phyloP scores from a whole-genome alignment of 176 grass and related monocot genomes.

The Dactylis glomerata region DNA sequence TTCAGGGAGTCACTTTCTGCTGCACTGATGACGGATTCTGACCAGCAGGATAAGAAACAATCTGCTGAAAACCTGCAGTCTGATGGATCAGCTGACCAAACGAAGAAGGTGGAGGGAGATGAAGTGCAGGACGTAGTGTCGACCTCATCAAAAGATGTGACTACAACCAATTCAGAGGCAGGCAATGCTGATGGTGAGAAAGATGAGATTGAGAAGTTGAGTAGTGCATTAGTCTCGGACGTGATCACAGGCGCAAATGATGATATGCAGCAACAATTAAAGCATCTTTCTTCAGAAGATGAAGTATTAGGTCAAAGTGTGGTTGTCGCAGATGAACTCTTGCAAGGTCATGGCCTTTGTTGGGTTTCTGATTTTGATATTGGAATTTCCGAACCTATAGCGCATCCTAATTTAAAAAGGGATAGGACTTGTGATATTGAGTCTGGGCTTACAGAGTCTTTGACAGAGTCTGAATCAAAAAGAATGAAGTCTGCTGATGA shows the following conservation, averaged over 20 bases:
- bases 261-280: slow-evolving; percentile 34
- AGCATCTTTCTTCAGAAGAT: slow-evolving; percentile 34
- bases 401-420: slow-evolving; percentile 50
- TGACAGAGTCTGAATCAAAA: slow-evolving; percentile 45
- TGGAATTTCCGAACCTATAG: slow-evolving; percentile 20
- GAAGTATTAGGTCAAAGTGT: slow-evolving; percentile 47
- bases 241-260: not conserved
- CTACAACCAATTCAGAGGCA: slow-evolving; percentile 21
- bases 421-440: slow-evolving; percentile 40
- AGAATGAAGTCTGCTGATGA: slow-evolving; percentile 46
- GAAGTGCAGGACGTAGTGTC: not conserved
- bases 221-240: slow-evolving; percentile 11
- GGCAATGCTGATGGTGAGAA: slow-evolving; percentile 27
- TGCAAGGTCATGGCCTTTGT: slow-evolving; percentile 92
- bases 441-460: not conserved
- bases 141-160: slow-evolving; percentile 21
- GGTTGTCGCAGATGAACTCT: slow-evolving; percentile 72
- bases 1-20: slow-evolving; percentile 79
- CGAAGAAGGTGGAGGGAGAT: slow-evolving; percentile 21
- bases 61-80: slow-evolving; percentile 33
- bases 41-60: slow-evolving; percentile 41
- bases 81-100: slow-evolving; percentile 30
- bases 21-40: slow-evolving; percentile 51
- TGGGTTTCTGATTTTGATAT: slow-evolving; percentile 73
- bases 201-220: slow-evolving; percentile 28